phyloP scores from a whole-genome alignment of 2,329 filamentous ascomycete species.

The Epichloe brachyelytri region DNA sequence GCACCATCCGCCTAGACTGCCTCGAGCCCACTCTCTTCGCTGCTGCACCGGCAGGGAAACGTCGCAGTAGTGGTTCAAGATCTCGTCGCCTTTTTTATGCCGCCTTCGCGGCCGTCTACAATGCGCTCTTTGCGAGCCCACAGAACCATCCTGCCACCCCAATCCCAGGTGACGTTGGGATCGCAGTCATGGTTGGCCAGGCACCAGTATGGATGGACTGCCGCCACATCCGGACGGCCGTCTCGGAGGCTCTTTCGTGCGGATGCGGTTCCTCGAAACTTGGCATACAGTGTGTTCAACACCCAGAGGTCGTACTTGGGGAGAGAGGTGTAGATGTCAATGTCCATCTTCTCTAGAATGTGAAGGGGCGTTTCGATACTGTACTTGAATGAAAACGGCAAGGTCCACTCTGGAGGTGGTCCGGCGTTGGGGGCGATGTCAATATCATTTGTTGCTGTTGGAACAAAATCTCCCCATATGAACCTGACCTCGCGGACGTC shows the following conservation, averaged over 20 bases:
- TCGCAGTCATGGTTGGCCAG: slow-evolving; percentile 93
- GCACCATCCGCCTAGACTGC: slow-evolving; percentile 79
- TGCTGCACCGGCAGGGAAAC: slow-evolving; percentile 63
- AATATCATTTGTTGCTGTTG: slow-evolving; percentile 38
- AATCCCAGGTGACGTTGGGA: slow-evolving; percentile 91
- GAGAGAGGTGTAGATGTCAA: slow-evolving; percentile 55
- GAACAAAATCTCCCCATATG: slow-evolving; percentile 56
- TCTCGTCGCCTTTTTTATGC: slow-evolving; percentile 71
- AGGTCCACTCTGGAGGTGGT: slow-evolving; percentile 49
- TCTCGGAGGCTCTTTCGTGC: slow-evolving; percentile 65
- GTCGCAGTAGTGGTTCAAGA: slow-evolving; percentile 92
- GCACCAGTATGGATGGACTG: slow-evolving; percentile 93
- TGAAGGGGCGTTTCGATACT: slow-evolving; percentile 65
- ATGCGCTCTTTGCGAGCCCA: slow-evolving; percentile 47
- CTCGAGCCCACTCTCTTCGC: slow-evolving; percentile 76
- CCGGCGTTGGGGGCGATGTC: slow-evolving; percentile 39
- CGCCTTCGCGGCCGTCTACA: slow-evolving; percentile 35
- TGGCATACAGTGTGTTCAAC: slow-evolving; percentile 82
- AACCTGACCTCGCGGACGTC: slow-evolving; percentile 53
- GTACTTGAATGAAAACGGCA: slow-evolving; percentile 67
- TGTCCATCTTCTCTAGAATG: slow-evolving; percentile 71
- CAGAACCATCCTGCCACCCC: slow-evolving; percentile 67
- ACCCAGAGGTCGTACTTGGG: slow-evolving; percentile 62
- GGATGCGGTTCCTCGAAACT: slow-evolving; percentile 86
- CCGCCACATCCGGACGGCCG: slow-evolving; percentile 78